Evolutionary conservation across 805 yeast genomes (phyloP), one percentile per base, ranked within the genome.

Genomic region (Metschnikowia santaceciliae): DNA sequence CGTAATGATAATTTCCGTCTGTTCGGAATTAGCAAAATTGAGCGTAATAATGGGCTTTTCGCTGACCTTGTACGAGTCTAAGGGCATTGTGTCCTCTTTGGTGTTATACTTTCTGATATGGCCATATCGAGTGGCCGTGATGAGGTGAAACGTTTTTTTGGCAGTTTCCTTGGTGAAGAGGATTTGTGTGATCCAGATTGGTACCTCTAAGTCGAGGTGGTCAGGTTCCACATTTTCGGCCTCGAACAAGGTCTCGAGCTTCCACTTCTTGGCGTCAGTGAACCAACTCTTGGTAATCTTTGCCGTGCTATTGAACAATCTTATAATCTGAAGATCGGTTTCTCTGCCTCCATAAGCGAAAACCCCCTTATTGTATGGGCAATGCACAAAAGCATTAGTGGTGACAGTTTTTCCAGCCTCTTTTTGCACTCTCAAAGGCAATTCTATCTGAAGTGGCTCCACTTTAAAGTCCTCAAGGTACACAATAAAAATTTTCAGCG

Each of bases 261-360:
- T 48, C 57, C 59, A 58, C 15, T 46, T 19, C 3, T 23, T 32
- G 5, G 53, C 34, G 33, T 15, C 32, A 20, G 66, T 61, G 54
- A 67, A 58, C 35, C 54, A 54, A 3, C 35, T 49, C 26, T 42
- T 47, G 10, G 50, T 39, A 37, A 58, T 53, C 22, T 17, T 33
- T 42, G 65, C 60, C 3, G 58, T 54, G 13, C 61, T 35, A 1
- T 64, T 64, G 46, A 68, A 70, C 20, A 81, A 54, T 40, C 70
- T 57, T 43, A 79, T 64, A 19, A 84, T 68, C 47, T 79, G 79
- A 4, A 88, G 69, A 63, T 88, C 91, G 52, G 82, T 82, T 59
- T 90, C 95, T 61, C 88, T 81, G 30, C 98, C 99, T 34, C 97
- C 97, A 60, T 74, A 80, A 1, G 94, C 96, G 66, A 87, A 81